phyloP scores from a whole-genome alignment of 1,139 yeast genomes.

The Sugiyamaella pinicola region DNA sequence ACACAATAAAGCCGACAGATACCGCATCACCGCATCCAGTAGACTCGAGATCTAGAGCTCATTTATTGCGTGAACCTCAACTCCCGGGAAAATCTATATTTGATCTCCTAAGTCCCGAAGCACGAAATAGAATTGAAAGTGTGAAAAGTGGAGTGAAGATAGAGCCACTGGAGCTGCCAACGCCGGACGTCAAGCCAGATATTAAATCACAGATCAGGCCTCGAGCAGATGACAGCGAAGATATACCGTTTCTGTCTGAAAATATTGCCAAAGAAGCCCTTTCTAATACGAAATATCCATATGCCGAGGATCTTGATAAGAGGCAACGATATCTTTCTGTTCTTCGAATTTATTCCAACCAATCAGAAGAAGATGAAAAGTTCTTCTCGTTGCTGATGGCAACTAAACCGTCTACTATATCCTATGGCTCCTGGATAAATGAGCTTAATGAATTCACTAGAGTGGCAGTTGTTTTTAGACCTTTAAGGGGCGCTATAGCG shows the following conservation, averaged over 20 bases:
- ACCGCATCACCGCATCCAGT: background rate
- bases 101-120: slow-evolving; percentile 30
- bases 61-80: slow-evolving; percentile 25
- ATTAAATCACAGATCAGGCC: background rate
- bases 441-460: slow-evolving; percentile 37
- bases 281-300: slow-evolving; percentile 28
- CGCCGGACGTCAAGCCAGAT: background rate
- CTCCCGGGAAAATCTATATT: slow-evolving; percentile 31
- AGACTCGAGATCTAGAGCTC: slow-evolving; percentile 22
- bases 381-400: slow-evolving; percentile 8
- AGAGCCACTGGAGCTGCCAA: background rate
- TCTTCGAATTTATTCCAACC: slow-evolving; percentile 14
- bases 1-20: background rate
- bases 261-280: slow-evolving; percentile 30
- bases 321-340: slow-evolving; percentile 24
- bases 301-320: slow-evolving; percentile 24
- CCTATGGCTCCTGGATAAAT: slow-evolving; percentile 26
- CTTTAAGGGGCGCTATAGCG: slow-evolving; percentile 37
- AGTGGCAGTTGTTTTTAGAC: slow-evolving; percentile 38
- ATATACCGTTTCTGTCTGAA: slow-evolving; percentile 24
- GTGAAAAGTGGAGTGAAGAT: slow-evolving; percentile 6
- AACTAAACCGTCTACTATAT: slow-evolving; percentile 6
- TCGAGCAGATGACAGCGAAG: slow-evolving; percentile 11
- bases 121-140: slow-evolving; percentile 24
- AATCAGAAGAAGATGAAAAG: slow-evolving; percentile 17